These are phyloP conservation scores for Plantago major DNA, from an alignment of 257 asterid genomes.

Conservation along the genomic window DNA sequence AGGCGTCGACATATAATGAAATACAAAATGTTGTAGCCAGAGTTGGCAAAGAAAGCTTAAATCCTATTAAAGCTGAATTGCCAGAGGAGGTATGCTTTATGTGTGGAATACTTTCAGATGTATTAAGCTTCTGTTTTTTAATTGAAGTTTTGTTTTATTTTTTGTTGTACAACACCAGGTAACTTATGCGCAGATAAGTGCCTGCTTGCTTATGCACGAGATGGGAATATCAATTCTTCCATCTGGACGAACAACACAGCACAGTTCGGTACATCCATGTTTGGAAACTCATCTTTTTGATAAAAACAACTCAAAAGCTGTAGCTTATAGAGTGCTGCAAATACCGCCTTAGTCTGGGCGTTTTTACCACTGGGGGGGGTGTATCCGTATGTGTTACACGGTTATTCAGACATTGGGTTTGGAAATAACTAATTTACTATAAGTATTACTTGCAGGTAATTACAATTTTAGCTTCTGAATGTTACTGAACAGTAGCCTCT, in stretches of 20 bases:
- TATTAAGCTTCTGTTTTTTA: conserved; percentile 8
- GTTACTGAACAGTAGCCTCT: conserved; percentile 3
- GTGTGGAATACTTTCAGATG: not conserved
- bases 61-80: conserved; percentile 78
- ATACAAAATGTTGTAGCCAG: conserved; percentile 47
- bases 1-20: conserved; percentile 29
- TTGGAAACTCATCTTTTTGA: too few relatives aligned
- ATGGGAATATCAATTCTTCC: conserved; percentile 38
- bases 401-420: too few relatives aligned
- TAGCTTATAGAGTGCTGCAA: too few relatives aligned
- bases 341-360: too few relatives aligned
- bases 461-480: too few relatives aligned
- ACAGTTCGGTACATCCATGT: conserved; percentile 23
- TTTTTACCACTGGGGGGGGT: too few relatives aligned
- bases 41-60: conserved; percentile 78
- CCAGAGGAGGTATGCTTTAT: conserved; percentile 72
- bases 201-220: conserved; percentile 56
- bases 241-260: conserved; percentile 24
- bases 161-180: conserved; percentile 35
- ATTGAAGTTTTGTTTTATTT: not conserved
- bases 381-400: too few relatives aligned
- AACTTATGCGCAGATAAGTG: conserved; percentile 60
- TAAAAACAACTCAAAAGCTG: too few relatives aligned
- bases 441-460: too few relatives aligned
- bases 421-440: not conserved